These are phyloP conservation scores for Diversispora epigaea DNA, from an alignment of 192 early-diverging fungal genomes.

Conservation along the genomic window DNA sequence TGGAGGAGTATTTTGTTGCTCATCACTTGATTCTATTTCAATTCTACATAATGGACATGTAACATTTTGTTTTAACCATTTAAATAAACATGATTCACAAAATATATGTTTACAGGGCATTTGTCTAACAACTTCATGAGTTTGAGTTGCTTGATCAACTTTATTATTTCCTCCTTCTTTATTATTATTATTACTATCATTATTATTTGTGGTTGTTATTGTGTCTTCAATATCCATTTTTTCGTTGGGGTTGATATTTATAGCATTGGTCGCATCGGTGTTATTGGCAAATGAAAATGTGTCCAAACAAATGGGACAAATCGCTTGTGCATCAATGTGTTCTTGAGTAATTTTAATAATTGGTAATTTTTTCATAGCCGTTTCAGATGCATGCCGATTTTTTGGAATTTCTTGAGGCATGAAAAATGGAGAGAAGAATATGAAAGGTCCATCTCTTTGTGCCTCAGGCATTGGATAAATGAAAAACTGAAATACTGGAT, in stretches of 20 bases:
- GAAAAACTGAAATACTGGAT: too few relatives aligned
- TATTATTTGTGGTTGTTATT: too few relatives aligned
- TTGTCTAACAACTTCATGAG: not conserved
- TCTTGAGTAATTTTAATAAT: constrained; percentile 25
- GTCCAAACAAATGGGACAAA: constrained; percentile 27
- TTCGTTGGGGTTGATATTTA: too few relatives aligned
- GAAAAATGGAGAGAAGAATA: constrained; percentile 17
- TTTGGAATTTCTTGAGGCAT: not conserved
- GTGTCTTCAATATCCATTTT: too few relatives aligned
- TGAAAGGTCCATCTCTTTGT: not conserved
- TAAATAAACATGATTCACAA: constrained; percentile 30
- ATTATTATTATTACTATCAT: too few relatives aligned
- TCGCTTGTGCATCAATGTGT: constrained; percentile 16
- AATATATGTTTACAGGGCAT: constrained; percentile 30
- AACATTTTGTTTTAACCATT: constrained; percentile 32
- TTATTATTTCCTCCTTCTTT: not conserved
- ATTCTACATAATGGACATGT: constrained; percentile 30
- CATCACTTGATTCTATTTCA: constrained; percentile 9
- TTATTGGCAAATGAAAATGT: not conserved
- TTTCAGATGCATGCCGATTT: constrained; percentile 10
- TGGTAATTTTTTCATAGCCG: constrained; percentile 24
- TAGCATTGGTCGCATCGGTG: not conserved
- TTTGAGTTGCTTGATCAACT: not conserved
- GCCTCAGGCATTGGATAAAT: too few relatives aligned
- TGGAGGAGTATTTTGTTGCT: not conserved